Evolutionary conservation across 371 early-diverging fungal species (phyloP).

Genomic region (Actinomucor elegans): DNA sequence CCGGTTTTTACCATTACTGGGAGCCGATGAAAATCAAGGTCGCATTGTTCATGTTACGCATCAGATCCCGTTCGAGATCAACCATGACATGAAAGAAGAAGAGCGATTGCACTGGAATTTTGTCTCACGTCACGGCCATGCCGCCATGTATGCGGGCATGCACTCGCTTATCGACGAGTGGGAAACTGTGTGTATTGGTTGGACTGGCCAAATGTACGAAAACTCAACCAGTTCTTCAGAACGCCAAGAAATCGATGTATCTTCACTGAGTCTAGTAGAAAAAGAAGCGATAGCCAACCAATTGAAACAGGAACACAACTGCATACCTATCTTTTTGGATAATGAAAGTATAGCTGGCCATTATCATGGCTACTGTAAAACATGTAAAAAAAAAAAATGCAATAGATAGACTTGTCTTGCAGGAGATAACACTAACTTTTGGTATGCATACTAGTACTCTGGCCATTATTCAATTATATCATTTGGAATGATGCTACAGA

Average conservation of each 20-base stretch:
- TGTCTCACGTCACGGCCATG: slow-evolving; percentile 64
- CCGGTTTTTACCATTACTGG: slow-evolving; percentile 13
- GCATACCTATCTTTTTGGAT: slow-evolving; percentile 79
- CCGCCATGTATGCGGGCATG: slow-evolving; percentile 78
- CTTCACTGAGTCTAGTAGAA: slow-evolving; percentile 30
- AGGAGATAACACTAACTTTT: too few relatives aligned
- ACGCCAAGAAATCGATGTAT: slow-evolving; percentile 30
- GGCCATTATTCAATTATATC: slow-evolving; percentile 98
- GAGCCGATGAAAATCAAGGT: slow-evolving; percentile 16
- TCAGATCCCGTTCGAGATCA: slow-evolving; percentile 25
- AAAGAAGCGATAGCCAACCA: slow-evolving; percentile 35
- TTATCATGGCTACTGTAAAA: slow-evolving; percentile 92
- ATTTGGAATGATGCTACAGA: slow-evolving; percentile 78
- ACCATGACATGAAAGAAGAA: slow-evolving; percentile 13
- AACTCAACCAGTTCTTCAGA: slow-evolving; percentile 3
- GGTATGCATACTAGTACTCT: slow-evolving; percentile 79
- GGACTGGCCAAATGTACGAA: slow-evolving; percentile 56
- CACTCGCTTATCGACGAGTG: slow-evolving; percentile 49
- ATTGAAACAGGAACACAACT: slow-evolving; percentile 52
- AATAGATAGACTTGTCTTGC: too few relatives aligned
- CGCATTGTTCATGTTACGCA: slow-evolving; percentile 35
- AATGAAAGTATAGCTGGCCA: slow-evolving; percentile 69
- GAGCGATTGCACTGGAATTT: slow-evolving; percentile 36
- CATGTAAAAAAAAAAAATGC: slow-evolving; percentile 66
- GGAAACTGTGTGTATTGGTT: slow-evolving; percentile 67